These are phyloP conservation scores for Veloporphyrellus conicus DNA, from an alignment of 1,284 basidiomycete genomes.

Conservation along the genomic window DNA sequence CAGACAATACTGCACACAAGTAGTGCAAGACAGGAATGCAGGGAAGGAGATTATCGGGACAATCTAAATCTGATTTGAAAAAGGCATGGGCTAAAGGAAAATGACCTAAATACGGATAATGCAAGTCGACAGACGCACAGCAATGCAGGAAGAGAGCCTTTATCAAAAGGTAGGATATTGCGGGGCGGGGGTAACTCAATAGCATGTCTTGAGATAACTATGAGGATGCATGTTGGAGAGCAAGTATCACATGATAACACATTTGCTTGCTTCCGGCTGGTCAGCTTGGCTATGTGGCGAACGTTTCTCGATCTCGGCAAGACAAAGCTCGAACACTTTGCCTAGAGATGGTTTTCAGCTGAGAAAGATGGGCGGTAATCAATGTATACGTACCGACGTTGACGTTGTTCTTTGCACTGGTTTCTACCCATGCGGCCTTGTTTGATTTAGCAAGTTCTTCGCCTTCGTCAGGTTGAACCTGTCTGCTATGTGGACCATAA, in stretches of 20 bases:
- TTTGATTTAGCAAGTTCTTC: slow-evolving; percentile 71
- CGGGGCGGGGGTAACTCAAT: slow-evolving; percentile 30
- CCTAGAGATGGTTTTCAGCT: slow-evolving; percentile 40
- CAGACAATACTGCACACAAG: slow-evolving; percentile 23
- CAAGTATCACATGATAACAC: slow-evolving; percentile 62
- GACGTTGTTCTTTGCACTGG: slow-evolving; percentile 83
- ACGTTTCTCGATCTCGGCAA: slow-evolving; percentile 81
- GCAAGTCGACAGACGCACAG: slow-evolving; percentile 32
- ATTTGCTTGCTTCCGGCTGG: slow-evolving; percentile 53
- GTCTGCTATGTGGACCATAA: slow-evolving; percentile 48
- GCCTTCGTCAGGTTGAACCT: slow-evolving; percentile 74
- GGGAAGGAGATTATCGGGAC: slow-evolving; percentile 30
- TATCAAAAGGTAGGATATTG: slow-evolving; percentile 30
- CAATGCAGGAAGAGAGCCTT: slow-evolving; percentile 26
- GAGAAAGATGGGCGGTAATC: slow-evolving; percentile 1
- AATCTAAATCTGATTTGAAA: slow-evolving; percentile 28
- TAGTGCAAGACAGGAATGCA: slow-evolving; percentile 22
- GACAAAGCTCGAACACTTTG: slow-evolving; percentile 84
- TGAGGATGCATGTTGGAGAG: slow-evolving; percentile 10
- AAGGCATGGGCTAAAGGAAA: slow-evolving; percentile 19
- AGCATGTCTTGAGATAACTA: slow-evolving; percentile 23
- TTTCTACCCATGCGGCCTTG: slow-evolving; percentile 80
- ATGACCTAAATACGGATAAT: slow-evolving; percentile 37
- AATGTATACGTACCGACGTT: slow-evolving; percentile 71
- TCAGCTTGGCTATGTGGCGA: slow-evolving; percentile 56